Percentiles rank a stretch among this genome's conserved stretches.
phyloP scores from a whole-genome alignment of 495 filamentous ascomycete genomes.

The Extremus antarcticus region DNA sequence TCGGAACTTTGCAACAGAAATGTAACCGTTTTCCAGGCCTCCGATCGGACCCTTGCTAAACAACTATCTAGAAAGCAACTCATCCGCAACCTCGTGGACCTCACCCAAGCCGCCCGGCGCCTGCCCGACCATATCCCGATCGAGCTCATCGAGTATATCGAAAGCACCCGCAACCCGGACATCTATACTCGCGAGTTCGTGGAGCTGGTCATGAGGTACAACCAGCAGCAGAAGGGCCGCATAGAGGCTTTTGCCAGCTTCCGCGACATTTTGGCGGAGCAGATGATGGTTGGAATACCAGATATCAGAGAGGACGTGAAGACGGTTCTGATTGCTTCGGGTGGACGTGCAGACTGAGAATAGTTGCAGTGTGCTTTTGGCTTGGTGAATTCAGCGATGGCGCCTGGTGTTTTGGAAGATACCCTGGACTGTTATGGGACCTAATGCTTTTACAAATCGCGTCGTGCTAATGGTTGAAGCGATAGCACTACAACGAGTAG shows the following conservation, averaged over 20 bases:
- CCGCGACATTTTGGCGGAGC: conserved; percentile 65
- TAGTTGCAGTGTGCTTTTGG: neutral
- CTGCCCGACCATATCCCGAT: conserved; percentile 52
- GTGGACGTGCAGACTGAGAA: conserved; percentile 23
- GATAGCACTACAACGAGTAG: too few species aligned
- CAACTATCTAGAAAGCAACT: conserved; percentile 21
- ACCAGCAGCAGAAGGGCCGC: conserved; percentile 79
- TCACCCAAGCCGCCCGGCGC: conserved; percentile 33
- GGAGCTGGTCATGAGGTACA: conserved; percentile 71
- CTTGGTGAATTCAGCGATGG: neutral
- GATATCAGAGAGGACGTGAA: conserved; percentile 63
- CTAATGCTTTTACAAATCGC: too few species aligned
- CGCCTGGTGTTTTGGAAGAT: neutral
- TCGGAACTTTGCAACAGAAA: conserved; percentile 49
- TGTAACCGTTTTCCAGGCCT: too few species aligned
- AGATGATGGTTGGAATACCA: conserved; percentile 69
- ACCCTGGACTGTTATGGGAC: neutral
- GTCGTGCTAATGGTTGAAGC: too few species aligned
- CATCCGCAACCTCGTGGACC: conserved; percentile 37
- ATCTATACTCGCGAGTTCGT: conserved; percentile 98
- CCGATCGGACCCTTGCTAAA: conserved; percentile 34
- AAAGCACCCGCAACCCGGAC: conserved; percentile 86
- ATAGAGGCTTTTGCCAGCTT: conserved; percentile 68
- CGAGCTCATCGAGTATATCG: conserved; percentile 90
- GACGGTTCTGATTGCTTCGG: conserved; percentile 44